Evolutionary conservation across 257 asterid genomes (phyloP).

Genomic region (Scutellaria barbata): DNA sequence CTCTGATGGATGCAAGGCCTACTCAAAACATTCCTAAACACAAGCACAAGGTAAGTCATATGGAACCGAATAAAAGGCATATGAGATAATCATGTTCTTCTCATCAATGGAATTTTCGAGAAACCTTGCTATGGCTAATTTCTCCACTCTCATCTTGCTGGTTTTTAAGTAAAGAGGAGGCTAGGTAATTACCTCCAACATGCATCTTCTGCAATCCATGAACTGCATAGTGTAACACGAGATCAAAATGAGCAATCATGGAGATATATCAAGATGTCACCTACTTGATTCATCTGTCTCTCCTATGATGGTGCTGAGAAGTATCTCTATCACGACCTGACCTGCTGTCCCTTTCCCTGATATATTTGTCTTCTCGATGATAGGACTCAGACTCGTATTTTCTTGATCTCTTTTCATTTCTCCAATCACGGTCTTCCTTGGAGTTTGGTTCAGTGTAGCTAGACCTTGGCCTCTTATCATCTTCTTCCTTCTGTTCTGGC

Average conservation of each 20-base stretch:
- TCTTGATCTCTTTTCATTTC: slow-evolving; percentile 52
- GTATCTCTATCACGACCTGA: slow-evolving; percentile 40
- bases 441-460: slow-evolving; percentile 37
- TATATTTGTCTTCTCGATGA: slow-evolving; percentile 47
- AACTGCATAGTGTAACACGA: background rate
- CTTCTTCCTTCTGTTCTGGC: slow-evolving; percentile 31
- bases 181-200: too few species aligned
- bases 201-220: background rate
- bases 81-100: too few species aligned
- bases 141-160: too few species aligned
- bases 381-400: slow-evolving; percentile 47
- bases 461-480: slow-evolving; percentile 48
- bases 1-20: too few species aligned
- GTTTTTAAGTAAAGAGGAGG: too few species aligned
- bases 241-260: slow-evolving; percentile 1
- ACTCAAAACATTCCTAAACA: too few species aligned
- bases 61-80: too few species aligned
- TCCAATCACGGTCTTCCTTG: slow-evolving; percentile 50
- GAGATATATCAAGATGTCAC: background rate
- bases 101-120: too few species aligned
- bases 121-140: too few species aligned
- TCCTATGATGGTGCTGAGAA: slow-evolving; percentile 32
- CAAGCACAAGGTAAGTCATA: too few species aligned
- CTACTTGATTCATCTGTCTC: slow-evolving; percentile 36
- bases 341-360: slow-evolving; percentile 46